These are phyloP conservation scores for Fraxinus sp. DNA, from an alignment of 305 asterid species.

Conservation along the genomic window DNA sequence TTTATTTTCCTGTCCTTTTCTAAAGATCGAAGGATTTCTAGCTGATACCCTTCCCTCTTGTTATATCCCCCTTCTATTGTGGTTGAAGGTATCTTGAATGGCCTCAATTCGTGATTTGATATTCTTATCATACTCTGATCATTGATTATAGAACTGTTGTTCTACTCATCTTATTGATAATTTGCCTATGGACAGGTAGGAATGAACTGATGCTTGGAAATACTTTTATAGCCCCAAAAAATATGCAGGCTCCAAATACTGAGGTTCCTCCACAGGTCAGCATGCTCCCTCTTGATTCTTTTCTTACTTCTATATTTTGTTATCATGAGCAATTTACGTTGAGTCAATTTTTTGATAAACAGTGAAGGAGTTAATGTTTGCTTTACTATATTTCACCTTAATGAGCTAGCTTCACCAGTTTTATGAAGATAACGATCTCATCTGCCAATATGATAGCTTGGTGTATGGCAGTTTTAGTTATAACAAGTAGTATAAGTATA, in stretches of 20 bases:
- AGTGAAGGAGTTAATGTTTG: constrained; percentile 7
- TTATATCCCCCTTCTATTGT: neutral
- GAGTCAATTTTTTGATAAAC: neutral
- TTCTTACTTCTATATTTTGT: neutral
- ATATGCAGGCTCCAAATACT: constrained; percentile 60
- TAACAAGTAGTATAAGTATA: neutral
- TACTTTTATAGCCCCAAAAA: constrained; percentile 52
- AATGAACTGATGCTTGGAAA: constrained; percentile 86
- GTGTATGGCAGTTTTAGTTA: neutral
- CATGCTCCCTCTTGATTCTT: constrained; percentile 18
- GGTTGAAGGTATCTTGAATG: neutral
- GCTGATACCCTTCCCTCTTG: neutral
- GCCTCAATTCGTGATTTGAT: neutral
- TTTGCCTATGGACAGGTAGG: constrained; percentile 55
- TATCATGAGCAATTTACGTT: neutral
- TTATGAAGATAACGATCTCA: constrained; percentile 18
- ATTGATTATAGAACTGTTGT: constrained; percentile 4
- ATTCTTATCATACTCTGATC: neutral
- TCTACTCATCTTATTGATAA: constrained; percentile 18
- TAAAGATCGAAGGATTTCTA: neutral
- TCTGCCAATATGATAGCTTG: constrained; percentile 14
- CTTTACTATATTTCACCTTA: constrained; percentile 3
- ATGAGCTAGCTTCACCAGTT: neutral
- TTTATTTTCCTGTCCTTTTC: neutral
- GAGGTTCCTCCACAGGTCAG: constrained; percentile 83